Conservation (phyloP, 495 filamentous ascomycete genomes). For the Penicillium simplicissimum region DNA sequence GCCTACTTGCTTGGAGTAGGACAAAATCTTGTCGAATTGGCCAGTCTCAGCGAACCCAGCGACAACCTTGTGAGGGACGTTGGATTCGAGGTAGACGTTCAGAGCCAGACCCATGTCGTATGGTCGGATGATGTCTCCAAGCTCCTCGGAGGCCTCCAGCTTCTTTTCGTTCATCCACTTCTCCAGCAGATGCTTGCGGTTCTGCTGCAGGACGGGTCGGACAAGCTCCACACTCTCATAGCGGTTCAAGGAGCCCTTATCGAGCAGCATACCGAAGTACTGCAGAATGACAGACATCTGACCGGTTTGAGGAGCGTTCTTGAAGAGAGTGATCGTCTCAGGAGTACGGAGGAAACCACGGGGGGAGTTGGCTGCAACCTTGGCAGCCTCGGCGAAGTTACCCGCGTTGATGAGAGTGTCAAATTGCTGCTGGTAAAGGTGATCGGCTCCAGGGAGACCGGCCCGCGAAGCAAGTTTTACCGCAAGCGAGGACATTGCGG, state of each 20-base stretch:
- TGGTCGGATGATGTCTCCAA: constrained; percentile 88
- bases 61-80: constrained; percentile 86
- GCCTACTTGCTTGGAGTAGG: constrained; percentile 77
- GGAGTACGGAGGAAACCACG: constrained; percentile 91
- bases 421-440: constrained; percentile 91
- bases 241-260: constrained; percentile 90
- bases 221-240: constrained; percentile 94
- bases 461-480: constrained; percentile 94
- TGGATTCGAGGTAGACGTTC: constrained; percentile 82
- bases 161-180: constrained; percentile 98
- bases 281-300: constrained; percentile 92
- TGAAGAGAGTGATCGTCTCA: constrained; percentile 93
- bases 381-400: constrained; percentile 85
- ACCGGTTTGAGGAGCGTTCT: constrained; percentile 69
- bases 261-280: constrained; percentile 95
- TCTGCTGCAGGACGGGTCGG: constrained; percentile 86
- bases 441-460: constrained; percentile 91
- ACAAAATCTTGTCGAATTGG: constrained; percentile 92
- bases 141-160: constrained; percentile 89
- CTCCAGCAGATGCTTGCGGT: constrained; percentile 91
- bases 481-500: constrained; percentile 85
- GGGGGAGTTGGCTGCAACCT: constrained; percentile 93
- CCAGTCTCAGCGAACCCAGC: constrained; percentile 93
- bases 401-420: constrained; percentile 75
- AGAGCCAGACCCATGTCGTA: constrained; percentile 88